A percentile compares a stretch with the other conserved stretches of the same genome.
phyloP scores from a whole-genome alignment of 495 filamentous ascomycete genomes.

The Penicillium subrubescens region DNA sequence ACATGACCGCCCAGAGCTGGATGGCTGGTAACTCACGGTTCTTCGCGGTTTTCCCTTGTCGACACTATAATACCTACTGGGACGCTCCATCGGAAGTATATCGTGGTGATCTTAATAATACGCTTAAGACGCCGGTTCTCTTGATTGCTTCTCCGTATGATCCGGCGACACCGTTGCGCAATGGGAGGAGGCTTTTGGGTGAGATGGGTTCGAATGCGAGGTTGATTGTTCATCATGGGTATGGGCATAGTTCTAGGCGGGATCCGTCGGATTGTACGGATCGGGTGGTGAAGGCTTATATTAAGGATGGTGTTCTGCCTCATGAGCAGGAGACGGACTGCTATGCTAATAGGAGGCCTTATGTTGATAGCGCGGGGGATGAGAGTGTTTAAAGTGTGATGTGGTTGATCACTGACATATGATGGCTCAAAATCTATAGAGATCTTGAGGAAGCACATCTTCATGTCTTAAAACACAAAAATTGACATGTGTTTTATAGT shows the following conservation, averaged over 20 bases:
- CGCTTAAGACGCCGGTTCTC: constrained; percentile 17
- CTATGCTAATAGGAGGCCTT: constrained; percentile 19
- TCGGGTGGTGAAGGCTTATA: constrained; percentile 18
- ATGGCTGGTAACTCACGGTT: constrained; percentile 24
- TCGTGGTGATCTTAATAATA: constrained; percentile 23
- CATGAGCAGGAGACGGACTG: constrained; percentile 14
- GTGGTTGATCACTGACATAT: neutral
- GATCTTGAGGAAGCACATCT: too few relatives aligned
- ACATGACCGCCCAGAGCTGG: constrained; percentile 23
- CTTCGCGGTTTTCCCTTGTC: constrained; percentile 18
- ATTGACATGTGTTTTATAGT: too few relatives aligned
- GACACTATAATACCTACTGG: constrained; percentile 21
- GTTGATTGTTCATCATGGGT: constrained; percentile 21
- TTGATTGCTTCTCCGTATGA: constrained; percentile 22
- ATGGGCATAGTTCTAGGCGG: constrained; percentile 19
- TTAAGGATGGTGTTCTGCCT: constrained; percentile 15
- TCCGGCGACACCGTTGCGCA: constrained; percentile 21
- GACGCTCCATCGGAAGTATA: constrained; percentile 20
- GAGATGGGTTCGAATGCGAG: constrained; percentile 24
- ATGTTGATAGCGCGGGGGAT: neutral
- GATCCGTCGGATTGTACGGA: constrained; percentile 21
- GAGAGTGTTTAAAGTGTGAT: neutral
- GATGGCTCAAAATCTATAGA: too few relatives aligned
- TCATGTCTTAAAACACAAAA: too few relatives aligned
- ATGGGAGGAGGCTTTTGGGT: constrained; percentile 18